Percentiles rank a stretch among this genome's conserved stretches.
These are phyloP conservation scores for Stephania japonica DNA, from an alignment of 164 flowering plant species.

Conservation along the genomic window DNA sequence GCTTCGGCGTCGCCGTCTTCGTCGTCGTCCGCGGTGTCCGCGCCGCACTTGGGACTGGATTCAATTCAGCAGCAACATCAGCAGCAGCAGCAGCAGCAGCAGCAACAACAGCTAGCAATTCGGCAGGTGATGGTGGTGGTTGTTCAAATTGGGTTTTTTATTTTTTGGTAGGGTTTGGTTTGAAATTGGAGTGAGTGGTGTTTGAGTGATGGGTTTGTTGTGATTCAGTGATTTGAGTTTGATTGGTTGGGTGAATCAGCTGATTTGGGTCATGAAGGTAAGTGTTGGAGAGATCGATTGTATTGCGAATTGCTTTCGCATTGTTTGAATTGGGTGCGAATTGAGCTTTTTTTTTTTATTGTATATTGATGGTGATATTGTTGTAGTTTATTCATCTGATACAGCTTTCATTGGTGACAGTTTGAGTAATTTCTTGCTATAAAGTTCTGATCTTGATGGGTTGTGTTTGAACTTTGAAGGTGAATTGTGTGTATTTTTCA, in stretches of 20 bases:
- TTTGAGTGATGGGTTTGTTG: neutral
- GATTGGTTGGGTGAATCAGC: neutral
- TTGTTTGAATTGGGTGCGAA: neutral
- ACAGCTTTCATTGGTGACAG: neutral
- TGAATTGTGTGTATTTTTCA: neutral
- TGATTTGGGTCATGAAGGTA: neutral
- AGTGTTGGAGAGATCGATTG: neutral
- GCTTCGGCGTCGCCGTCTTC: slow-evolving; percentile 74
- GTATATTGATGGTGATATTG: no score
- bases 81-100: slow-evolving; percentile 39
- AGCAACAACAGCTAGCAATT: slow-evolving; percentile 26
- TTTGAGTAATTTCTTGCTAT: neutral
- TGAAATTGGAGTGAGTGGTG: no score
- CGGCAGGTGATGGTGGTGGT: slow-evolving; percentile 20
- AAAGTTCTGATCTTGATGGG: neutral
- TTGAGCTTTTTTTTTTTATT: no score
- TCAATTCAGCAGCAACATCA: slow-evolving; percentile 52
- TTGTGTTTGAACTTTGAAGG: neutral
- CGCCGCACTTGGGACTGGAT: slow-evolving; percentile 61
- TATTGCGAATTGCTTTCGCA: neutral
- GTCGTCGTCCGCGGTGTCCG: slow-evolving; percentile 71
- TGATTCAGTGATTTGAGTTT: neutral
- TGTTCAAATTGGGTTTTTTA: neutral
- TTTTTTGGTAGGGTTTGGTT: no score
- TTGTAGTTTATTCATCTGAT: neutral